phyloP scores from a whole-genome alignment of 352 stramenopile species.

The Globisporangium rhizosaccharum region DNA sequence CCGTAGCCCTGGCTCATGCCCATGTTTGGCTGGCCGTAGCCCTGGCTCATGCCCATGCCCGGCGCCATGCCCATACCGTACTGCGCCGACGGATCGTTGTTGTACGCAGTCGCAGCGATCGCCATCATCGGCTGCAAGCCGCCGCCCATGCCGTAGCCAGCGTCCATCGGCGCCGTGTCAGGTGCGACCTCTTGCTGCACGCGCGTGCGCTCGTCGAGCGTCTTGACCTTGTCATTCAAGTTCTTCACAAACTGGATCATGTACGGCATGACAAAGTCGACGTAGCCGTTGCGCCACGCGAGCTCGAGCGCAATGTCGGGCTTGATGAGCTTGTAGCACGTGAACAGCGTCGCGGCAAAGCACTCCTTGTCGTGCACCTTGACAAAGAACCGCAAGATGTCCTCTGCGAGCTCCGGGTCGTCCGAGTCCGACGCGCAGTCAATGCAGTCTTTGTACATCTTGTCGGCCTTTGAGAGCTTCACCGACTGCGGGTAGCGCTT shows the following conservation, averaged over 20 bases:
- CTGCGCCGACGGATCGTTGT: constrained; percentile 62
- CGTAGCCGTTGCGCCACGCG: constrained; percentile 98
- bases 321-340: constrained; percentile 97
- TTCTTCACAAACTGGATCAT: constrained; percentile 99
- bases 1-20: constrained; percentile 47
- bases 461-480: constrained; percentile 98
- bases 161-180: constrained; percentile 53
- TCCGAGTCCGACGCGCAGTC: constrained; percentile 97
- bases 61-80: constrained; percentile 34
- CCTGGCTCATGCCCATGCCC: constrained; percentile 24
- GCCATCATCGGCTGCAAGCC: constrained; percentile 76
- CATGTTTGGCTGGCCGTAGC: constrained; percentile 21
- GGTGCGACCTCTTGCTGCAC: constrained; percentile 68
- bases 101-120: constrained; percentile 78
- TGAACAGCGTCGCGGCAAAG: constrained; percentile 98
- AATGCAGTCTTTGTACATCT: constrained; percentile 99
- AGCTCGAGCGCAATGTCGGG: constrained; percentile 99
- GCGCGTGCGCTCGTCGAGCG: constrained; percentile 88
- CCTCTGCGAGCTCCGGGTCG: constrained; percentile 95
- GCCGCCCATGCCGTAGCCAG: constrained; percentile 68
- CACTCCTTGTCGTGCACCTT: constrained; percentile 99
- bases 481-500: constrained; percentile 98
- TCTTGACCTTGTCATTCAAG: constrained; percentile 93
- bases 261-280: constrained; percentile 99
- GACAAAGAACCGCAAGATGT: constrained; percentile 99